Percentiles rank a stretch among this genome's conserved stretches.
Evolutionary conservation across 257 asterid species (phyloP).

Genomic region (Rhazya stricta): DNA sequence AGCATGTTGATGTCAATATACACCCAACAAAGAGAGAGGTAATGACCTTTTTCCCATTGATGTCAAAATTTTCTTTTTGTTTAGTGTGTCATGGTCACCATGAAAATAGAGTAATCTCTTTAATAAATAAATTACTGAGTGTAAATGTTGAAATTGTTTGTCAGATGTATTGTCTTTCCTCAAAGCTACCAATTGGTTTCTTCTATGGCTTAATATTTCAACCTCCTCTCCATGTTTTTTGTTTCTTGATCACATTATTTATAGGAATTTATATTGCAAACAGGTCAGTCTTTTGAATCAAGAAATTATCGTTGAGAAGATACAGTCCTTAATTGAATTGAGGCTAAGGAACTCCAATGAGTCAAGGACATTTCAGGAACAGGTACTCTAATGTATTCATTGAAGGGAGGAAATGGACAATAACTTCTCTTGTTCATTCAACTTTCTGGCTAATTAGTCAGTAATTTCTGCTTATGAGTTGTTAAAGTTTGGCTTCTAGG

Average conservation of each 20-base stretch:
- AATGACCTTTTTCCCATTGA: constrained; percentile 4
- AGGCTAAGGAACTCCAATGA: constrained; percentile 81
- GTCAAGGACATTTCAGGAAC: constrained; percentile 82
- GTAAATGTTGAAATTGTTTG: background rate
- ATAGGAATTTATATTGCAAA: background rate
- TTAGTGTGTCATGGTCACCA: background rate
- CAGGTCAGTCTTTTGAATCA: constrained; percentile 97
- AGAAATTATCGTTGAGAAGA: constrained; percentile 79
- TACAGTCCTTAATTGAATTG: constrained; percentile 68
- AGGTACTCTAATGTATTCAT: constrained; percentile 39
- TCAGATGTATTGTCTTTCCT: background rate
- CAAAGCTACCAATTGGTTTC: constrained; percentile 1
- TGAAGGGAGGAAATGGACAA: background rate
- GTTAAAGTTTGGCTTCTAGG: background rate
- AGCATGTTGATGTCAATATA: constrained; percentile 88
- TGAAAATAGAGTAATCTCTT: background rate
- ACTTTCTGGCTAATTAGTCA: background rate
- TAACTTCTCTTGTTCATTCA: background rate
- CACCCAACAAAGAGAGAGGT: constrained; percentile 99
- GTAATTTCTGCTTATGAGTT: background rate
- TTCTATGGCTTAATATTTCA: background rate
- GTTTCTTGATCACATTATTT: background rate
- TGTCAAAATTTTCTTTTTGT: background rate
- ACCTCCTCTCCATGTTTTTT: background rate
- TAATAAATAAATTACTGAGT: background rate